Evolutionary conservation across 257 asterid genomes (phyloP).

Genomic region (Capsicum rhomboideum): DNA sequence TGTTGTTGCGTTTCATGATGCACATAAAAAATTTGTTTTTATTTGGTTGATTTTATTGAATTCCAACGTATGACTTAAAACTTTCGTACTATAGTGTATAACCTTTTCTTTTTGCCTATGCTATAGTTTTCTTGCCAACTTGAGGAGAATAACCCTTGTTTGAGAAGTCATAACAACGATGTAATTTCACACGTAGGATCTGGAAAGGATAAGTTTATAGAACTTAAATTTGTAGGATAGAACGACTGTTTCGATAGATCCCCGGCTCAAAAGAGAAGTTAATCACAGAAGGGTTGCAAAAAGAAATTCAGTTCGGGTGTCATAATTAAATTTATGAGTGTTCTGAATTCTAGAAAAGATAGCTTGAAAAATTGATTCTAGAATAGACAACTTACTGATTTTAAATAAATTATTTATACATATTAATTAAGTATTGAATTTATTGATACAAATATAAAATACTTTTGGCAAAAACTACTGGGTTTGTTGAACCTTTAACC

Average conservation of each 20-base stretch:
- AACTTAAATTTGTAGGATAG: too few species aligned
- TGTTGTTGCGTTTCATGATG: not conserved
- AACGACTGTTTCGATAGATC: fast-evolving
- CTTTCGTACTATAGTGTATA: not conserved
- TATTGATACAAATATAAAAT: not conserved
- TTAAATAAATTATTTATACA: not conserved
- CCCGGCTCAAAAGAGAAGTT: not conserved
- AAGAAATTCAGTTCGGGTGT: not conserved
- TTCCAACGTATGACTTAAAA: not conserved
- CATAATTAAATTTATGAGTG: not conserved
- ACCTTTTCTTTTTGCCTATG: not conserved
- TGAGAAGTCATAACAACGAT: not conserved
- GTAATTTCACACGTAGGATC: not conserved
- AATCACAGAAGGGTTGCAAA: not conserved
- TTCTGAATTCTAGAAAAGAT: not conserved
- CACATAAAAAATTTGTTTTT: not conserved
- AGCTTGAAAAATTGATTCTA: too few species aligned
- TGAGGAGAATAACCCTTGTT: not conserved
- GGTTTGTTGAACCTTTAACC: too few species aligned
- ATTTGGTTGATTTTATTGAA: not conserved
- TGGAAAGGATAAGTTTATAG: not conserved
- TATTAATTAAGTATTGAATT: not conserved
- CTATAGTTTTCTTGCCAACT: not conserved
- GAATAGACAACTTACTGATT: not conserved
- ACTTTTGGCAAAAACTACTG: not conserved